Conservation (phyloP, 2,329 filamentous ascomycete genomes). For the Arthroderma sp. region DNA sequence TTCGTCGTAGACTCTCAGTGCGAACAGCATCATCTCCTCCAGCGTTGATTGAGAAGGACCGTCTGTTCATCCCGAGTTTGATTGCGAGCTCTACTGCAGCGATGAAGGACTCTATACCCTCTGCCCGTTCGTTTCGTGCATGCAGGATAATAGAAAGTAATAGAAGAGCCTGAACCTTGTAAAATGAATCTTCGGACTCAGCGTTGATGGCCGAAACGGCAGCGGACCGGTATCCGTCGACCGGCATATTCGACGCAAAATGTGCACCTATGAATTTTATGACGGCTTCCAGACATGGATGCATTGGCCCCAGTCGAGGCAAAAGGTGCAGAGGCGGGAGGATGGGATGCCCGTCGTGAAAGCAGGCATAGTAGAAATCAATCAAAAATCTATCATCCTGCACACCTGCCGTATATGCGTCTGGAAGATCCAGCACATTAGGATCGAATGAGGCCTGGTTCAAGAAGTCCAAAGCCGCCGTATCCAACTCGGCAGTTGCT, state of each 20-base stretch:
- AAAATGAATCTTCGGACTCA: conserved; percentile 36
- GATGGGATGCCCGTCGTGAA: conserved; percentile 44
- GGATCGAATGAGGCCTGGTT: conserved; percentile 3
- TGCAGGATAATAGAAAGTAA: conserved; percentile 67
- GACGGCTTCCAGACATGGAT: conserved; percentile 38
- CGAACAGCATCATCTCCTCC: conserved; percentile 52
- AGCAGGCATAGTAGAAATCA: conserved; percentile 43
- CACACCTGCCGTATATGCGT: conserved; percentile 10
- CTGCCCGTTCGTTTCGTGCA: conserved; percentile 57
- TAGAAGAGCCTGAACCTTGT: conserved; percentile 65
- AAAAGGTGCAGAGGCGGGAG: conserved; percentile 36
- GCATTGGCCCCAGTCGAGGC: conserved; percentile 26
- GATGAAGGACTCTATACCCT: conserved; percentile 52
- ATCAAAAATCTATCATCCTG: conserved; percentile 30
- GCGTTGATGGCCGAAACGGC: conserved; percentile 20
- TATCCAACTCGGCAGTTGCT: neutral
- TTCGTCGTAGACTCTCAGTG: conserved; percentile 74
- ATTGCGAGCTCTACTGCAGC: conserved; percentile 59
- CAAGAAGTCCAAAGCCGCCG: neutral
- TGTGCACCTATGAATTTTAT: conserved; percentile 45
- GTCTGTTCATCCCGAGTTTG: conserved; percentile 61
- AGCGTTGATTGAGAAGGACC: conserved; percentile 51
- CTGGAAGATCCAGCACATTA: conserved; percentile 22
- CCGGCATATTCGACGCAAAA: conserved; percentile 35
- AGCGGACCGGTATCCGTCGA: conserved; percentile 30